Percentiles rank a stretch among this genome's conserved stretches.
Conservation (phyloP, 331 rosid genomes). For the Malus hybrid region DNA sequence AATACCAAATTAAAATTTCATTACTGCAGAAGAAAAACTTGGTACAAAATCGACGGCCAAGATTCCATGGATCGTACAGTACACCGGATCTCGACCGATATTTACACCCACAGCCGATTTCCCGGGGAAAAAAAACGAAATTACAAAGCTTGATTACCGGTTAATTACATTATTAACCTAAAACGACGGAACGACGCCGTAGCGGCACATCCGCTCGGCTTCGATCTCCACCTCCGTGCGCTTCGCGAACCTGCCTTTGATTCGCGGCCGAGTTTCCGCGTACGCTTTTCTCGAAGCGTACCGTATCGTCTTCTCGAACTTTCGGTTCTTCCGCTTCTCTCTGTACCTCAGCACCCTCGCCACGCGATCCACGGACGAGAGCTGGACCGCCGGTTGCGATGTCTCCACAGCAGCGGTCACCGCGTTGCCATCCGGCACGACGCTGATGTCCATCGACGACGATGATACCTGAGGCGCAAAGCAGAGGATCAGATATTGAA, state of each 20-base stretch:
- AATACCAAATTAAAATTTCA: no score
- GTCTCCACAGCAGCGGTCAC: slow-evolving; percentile 5
- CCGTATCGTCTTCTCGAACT: slow-evolving; percentile 94
- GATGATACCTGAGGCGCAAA: slow-evolving; percentile 54
- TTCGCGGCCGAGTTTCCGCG: slow-evolving; percentile 90
- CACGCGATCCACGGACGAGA: slow-evolving; percentile 73
- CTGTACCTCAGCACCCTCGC: slow-evolving; percentile 93
- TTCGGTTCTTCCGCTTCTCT: slow-evolving; percentile 94
- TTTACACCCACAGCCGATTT: not conserved
- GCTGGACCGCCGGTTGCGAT: slow-evolving; percentile 33
- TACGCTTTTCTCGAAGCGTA: slow-evolving; percentile 92
- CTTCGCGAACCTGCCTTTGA: slow-evolving; percentile 92
- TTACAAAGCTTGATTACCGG: not conserved
- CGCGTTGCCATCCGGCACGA: slow-evolving; percentile 67
- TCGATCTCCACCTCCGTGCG: slow-evolving; percentile 46
- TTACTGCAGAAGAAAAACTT: not conserved
- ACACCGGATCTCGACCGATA: not conserved
- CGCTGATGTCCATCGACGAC: slow-evolving; percentile 74
- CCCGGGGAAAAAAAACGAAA: no score
- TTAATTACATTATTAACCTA: not conserved
- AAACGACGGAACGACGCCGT: slow-evolving; percentile 83
- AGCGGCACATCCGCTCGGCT: slow-evolving; percentile 45
- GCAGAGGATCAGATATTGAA: not conserved
- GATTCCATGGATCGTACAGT: slow-evolving; percentile 30
- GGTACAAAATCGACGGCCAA: slow-evolving; percentile 13